Evolutionary conservation across 1,139 yeast species (phyloP).

Genomic region (Spathaspora sp.): DNA sequence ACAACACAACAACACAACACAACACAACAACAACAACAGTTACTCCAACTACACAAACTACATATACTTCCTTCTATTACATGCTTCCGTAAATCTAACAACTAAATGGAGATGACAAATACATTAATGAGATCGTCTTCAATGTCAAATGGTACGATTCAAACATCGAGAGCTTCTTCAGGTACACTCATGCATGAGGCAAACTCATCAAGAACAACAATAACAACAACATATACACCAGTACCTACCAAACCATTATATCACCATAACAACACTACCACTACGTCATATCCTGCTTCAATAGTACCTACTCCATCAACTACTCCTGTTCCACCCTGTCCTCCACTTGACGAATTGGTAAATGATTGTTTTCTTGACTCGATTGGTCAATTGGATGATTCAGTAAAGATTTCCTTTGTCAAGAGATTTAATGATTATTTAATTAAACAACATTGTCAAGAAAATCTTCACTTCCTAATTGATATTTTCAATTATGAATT

Average conservation of each 20-base stretch:
- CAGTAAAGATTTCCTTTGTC: slow-evolving; percentile 15
- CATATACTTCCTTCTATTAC: neutral
- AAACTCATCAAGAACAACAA: slow-evolving; percentile 3
- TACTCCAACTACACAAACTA: neutral
- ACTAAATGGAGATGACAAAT: slow-evolving; percentile 1
- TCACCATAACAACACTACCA: too few relatives aligned
- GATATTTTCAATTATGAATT: slow-evolving; percentile 47
- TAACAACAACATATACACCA: slow-evolving; percentile 3
- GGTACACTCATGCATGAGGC: neutral
- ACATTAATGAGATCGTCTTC: slow-evolving; percentile 2
- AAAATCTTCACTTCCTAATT: slow-evolving; percentile 45
- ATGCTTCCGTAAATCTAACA: neutral
- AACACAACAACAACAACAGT: neutral
- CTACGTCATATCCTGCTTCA: neutral
- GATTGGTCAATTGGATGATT: slow-evolving; percentile 18
- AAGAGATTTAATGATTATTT: slow-evolving; percentile 21
- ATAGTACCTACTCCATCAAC: neutral
- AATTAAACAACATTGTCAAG: slow-evolving; percentile 38
- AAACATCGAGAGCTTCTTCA: neutral
- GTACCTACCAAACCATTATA: slow-evolving; percentile 4
- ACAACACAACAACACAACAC: too few relatives aligned
- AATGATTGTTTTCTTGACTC: slow-evolving; percentile 26
- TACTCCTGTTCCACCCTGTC: slow-evolving; percentile 6
- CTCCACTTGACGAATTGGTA: slow-evolving; percentile 26
- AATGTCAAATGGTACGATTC: slow-evolving; percentile 1